Evolutionary conservation across 2,329 filamentous ascomycete genomes (phyloP), one percentile per base, ranked within the genome.

Genomic region (Thelonectria blattea): DNA sequence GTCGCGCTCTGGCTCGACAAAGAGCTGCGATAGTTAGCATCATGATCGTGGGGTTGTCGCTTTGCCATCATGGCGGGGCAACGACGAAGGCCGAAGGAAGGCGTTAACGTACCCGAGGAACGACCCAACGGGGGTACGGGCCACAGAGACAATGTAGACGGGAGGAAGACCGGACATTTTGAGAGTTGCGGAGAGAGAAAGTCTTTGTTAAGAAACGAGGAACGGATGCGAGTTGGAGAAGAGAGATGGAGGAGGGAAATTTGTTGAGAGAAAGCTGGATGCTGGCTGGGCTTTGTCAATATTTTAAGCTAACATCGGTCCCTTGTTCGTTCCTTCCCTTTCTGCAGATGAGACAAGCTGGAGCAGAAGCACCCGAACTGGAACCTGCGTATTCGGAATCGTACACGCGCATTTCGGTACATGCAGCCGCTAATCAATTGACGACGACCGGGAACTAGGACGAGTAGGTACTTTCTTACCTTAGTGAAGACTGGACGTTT

Each of bases 121-220:
- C 68, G 91, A 93, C 72, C 95, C 95, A 67, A 97, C 85, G 54
- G 95, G 95, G 67, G 95, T 99, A 79, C 93, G 88, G 73, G 88
- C 91, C 66, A 89, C 90, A 61, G 95, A 95, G 74, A 97, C 93
- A 74, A 99, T 97, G 82, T 99, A 99, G 68, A 99, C 94, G 61
- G 93, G 85, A 68, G 92, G 90, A 66, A 93, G 86, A 69, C 86
- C 87, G 75, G 92, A 85, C 91, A 96, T 96, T 62, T 71, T 86
- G 79, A 53, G 50, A 53, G 60, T 60, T 48, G 15, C 50, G 24
- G 42, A 47, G 45, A 64, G 48, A 42, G 18, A 18, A 43, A 3
- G 9, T 43, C 42, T 51, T 61, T 54, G 48, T 60, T 52, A 65
- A 50, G 37, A 53, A 37, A 55, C 47, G 45, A 18, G 32, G 48